A percentile compares a stretch with the other conserved stretches of the same genome.
Conservation (phyloP, 305 asterid genomes). For the Fraxinus latifolia region DNA sequence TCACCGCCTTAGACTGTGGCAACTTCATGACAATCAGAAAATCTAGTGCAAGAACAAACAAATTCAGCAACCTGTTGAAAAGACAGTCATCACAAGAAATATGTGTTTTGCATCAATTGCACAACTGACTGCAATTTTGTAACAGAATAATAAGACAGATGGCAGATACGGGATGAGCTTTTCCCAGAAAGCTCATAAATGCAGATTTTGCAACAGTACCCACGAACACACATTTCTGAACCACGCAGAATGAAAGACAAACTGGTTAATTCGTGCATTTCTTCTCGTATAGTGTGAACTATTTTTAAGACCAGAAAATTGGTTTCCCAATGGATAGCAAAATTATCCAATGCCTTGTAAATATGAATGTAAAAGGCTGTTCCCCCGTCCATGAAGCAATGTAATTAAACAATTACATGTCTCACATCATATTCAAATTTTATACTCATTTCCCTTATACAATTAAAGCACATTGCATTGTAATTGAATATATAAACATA, state of each 20-base stretch:
- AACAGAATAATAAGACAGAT: background rate
- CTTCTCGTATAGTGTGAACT: background rate
- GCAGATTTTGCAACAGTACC: background rate
- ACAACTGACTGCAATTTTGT: background rate
- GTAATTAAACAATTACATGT: background rate
- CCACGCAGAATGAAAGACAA: background rate
- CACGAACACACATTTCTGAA: background rate
- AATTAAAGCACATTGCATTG: slow-evolving; percentile 15
- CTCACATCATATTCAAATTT: background rate
- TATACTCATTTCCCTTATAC: background rate
- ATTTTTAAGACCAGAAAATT: background rate
- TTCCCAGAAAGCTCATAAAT: background rate
- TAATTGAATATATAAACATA: background rate
- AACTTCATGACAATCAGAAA: background rate
- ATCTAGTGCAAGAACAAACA: background rate
- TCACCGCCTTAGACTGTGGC: no score
- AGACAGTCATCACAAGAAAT: background rate
- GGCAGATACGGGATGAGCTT: background rate
- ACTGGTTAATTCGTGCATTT: background rate
- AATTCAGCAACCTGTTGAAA: background rate
- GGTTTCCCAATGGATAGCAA: background rate
- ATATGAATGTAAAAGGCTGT: background rate
- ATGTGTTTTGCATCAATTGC: background rate
- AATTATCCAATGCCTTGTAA: background rate
- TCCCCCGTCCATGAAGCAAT: slow-evolving; percentile 1